phyloP scores from a whole-genome alignment of 1,284 basidiomycete genomes.

The Naganishia liquefaciens region DNA sequence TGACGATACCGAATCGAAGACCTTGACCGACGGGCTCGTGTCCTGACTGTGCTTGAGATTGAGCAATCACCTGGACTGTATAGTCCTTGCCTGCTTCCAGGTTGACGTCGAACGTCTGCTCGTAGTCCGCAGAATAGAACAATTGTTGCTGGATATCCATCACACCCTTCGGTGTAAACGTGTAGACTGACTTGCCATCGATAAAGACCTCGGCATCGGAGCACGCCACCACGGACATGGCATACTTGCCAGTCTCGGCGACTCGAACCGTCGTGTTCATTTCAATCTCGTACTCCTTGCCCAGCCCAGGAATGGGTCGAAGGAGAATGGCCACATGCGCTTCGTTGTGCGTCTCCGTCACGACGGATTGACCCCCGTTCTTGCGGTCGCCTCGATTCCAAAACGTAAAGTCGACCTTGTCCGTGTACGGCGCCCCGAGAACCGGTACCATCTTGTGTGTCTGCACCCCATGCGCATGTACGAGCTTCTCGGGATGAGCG shows the following conservation, averaged over 20 bases:
- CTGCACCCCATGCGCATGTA: conserved; percentile 22
- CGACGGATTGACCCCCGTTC: conserved; percentile 5
- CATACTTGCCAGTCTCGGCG: conserved; percentile 17
- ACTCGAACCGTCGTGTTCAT: conserved; percentile 23
- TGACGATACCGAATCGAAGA: conserved; percentile 27
- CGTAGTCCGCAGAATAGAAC: conserved; percentile 22
- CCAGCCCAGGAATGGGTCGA: conserved; percentile 19
- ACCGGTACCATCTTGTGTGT: conserved; percentile 28
- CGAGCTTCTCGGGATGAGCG: conserved; percentile 9
- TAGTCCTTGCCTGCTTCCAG: conserved; percentile 21
- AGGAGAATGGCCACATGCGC: conserved; percentile 26
- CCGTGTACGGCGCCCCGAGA: conserved; percentile 21
- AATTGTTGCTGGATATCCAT: conserved; percentile 28
- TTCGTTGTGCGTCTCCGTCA: conserved; percentile 10
- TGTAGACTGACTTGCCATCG: conserved; percentile 6
- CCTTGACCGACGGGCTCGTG: conserved; percentile 27
- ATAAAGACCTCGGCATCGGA: conserved; percentile 23
- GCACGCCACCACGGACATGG: conserved; percentile 23
- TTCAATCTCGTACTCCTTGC: conserved; percentile 32
- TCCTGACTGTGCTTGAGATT: conserved; percentile 23
- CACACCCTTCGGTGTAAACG: conserved; percentile 19
- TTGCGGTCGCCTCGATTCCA: conserved; percentile 30
- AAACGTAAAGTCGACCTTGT: conserved; percentile 22
- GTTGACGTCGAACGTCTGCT: conserved; percentile 13
- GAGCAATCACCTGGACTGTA: conserved; percentile 13